Conservation (phyloP, 768 basidiomycete genomes). For the Boletus eberwhitei region DNA sequence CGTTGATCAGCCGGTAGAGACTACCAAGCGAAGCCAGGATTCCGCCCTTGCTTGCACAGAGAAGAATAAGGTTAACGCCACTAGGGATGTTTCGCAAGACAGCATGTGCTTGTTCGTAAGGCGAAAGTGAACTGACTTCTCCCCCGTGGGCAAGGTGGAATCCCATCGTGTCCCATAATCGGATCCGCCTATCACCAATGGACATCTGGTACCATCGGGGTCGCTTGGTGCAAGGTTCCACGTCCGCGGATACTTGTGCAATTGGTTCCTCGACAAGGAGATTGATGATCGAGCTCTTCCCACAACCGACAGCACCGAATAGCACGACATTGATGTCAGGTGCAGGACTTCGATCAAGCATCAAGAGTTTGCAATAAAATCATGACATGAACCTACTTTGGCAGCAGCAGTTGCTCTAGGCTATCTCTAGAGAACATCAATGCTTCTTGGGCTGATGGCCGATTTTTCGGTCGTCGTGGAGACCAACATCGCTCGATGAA, state of each 20-base stretch:
- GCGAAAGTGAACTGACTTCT: not conserved
- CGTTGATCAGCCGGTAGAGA: no score
- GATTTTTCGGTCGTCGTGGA: not conserved
- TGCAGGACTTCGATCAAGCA: not conserved
- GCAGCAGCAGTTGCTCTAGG: not conserved
- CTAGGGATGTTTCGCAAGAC: no score
- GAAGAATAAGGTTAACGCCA: no score
- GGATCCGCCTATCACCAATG: constrained; percentile 1
- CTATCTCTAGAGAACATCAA: not conserved
- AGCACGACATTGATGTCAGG: constrained; percentile 11
- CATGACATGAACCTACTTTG: not conserved
- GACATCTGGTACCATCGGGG: not conserved
- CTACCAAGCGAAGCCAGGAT: no score
- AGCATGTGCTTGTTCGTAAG: constrained; percentile 13
- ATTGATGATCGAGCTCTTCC: constrained; percentile 1
- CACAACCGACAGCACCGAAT: constrained; percentile 13
- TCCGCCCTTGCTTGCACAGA: no score
- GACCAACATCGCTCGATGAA: constrained; percentile 6
- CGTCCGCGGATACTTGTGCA: constrained; percentile 24
- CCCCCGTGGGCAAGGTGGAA: constrained; percentile 10
- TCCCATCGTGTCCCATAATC: constrained; percentile 26
- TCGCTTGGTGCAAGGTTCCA: constrained; percentile 30
- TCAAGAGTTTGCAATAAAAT: not conserved
- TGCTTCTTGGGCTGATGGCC: not conserved
- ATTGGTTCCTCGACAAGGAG: constrained; percentile 10